phyloP scores from a whole-genome alignment of 805 yeast species.

The Zygotorulaspora chibaensis region DNA sequence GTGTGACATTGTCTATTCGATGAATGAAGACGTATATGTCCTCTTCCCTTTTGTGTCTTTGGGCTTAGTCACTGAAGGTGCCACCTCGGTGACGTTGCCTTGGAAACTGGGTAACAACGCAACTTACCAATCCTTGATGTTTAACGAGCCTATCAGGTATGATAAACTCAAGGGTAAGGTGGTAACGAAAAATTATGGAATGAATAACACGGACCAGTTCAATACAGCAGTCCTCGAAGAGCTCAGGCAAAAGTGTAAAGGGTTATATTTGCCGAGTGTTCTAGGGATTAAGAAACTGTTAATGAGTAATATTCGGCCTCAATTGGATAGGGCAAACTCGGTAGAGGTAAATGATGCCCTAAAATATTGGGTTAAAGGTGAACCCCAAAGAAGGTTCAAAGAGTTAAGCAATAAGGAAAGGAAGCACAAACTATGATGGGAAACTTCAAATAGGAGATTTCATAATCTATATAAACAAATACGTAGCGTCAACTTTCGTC shows the following conservation, averaged over 20 bases:
- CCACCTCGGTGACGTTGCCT: constrained; percentile 62
- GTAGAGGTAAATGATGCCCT: constrained; percentile 68
- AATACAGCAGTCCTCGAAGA: constrained; percentile 42
- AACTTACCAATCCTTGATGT: constrained; percentile 67
- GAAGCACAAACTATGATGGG: constrained; percentile 54
- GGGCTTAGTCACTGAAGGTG: constrained; percentile 83
- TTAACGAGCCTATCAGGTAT: constrained; percentile 62
- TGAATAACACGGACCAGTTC: constrained; percentile 43
- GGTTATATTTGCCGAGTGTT: constrained; percentile 40
- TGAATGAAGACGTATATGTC: constrained; percentile 52
- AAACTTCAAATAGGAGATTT: neutral
- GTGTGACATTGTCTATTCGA: constrained; percentile 71
- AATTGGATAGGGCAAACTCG: constrained; percentile 49
- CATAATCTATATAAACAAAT: neutral
- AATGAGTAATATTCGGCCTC: constrained; percentile 27
- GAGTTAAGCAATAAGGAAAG: constrained; percentile 50
- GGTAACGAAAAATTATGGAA: constrained; percentile 52
- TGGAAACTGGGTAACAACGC: constrained; percentile 66
- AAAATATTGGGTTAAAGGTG: constrained; percentile 63
- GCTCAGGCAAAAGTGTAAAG: constrained; percentile 33
- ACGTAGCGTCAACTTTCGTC: neutral
- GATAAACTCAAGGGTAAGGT: constrained; percentile 59
- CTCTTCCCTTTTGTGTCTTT: constrained; percentile 76
- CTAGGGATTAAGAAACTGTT: constrained; percentile 43
- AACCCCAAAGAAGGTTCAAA: constrained; percentile 65